Conservation (phyloP, 805 yeast species). For the Spathaspora gorwiae region DNA sequence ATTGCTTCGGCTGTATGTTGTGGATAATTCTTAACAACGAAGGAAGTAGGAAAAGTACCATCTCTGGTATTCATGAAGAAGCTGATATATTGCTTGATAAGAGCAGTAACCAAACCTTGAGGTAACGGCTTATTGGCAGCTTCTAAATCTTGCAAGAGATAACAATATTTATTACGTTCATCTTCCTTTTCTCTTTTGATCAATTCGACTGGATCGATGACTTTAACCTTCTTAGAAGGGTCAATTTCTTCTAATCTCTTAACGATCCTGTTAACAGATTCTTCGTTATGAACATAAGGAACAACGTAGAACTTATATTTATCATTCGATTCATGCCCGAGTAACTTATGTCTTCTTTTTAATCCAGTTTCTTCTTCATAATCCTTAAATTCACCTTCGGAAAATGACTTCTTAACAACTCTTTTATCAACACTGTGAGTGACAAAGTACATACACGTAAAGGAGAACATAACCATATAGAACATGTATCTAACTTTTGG, state of each 20-base stretch:
- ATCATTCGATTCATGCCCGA: slow-evolving; percentile 31
- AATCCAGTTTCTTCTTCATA: slow-evolving; percentile 48
- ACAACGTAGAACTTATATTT: slow-evolving; percentile 40
- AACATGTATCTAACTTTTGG: slow-evolving; percentile 36
- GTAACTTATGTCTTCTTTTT: slow-evolving; percentile 44
- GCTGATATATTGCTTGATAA: slow-evolving; percentile 37
- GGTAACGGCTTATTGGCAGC: slow-evolving; percentile 26
- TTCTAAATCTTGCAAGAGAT: slow-evolving; percentile 45
- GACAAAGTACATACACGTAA: slow-evolving; percentile 27
- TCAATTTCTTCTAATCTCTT: slow-evolving; percentile 11
- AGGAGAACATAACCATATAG: slow-evolving; percentile 30
- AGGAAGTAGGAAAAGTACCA: slow-evolving; percentile 40
- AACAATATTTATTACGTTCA: slow-evolving; percentile 45
- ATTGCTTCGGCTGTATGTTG: slow-evolving; percentile 60
- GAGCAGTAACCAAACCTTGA: slow-evolving; percentile 48
- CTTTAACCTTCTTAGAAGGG: slow-evolving; percentile 22
- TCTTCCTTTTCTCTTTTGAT: slow-evolving; percentile 43
- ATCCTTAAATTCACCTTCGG: slow-evolving; percentile 46
- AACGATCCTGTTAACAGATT: slow-evolving; percentile 15
- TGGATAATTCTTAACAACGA: slow-evolving; percentile 57
- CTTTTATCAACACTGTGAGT: slow-evolving; percentile 27
- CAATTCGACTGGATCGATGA: slow-evolving; percentile 49
- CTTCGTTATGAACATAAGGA: slow-evolving; percentile 24
- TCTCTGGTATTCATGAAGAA: slow-evolving; percentile 31
- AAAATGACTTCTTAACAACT: slow-evolving; percentile 33